Base-by-base conservation (phyloP, 768 basidiomycete genomes). In the Holtermannia corniformis region DNA sequence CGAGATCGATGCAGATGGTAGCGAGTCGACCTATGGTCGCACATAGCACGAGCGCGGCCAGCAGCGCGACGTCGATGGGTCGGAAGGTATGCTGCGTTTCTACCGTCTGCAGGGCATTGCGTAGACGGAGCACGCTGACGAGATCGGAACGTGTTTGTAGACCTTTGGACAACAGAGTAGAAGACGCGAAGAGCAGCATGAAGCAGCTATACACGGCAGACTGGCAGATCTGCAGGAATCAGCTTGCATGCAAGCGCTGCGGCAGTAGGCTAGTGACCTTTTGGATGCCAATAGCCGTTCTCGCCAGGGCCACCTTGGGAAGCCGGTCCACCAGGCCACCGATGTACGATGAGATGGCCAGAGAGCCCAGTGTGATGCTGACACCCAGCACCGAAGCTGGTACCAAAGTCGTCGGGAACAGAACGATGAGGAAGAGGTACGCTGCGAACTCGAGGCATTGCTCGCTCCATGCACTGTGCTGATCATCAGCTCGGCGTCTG, bases 361-460 rank as follows among this genome's bases (percentile, higher is more conserved):
- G 48, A n/a, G 63, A 56, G 3, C 58, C 53, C 3, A 55, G 43
- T 4, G 66, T 71, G 3, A 63, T 58, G 21, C 54, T 41, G 7
- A 71, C 49, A 5, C 71, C 71, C 16, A 70, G 62, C 0, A 70
- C 46, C 0, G 71, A 71, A 0, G 69, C 65, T 1, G 71, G 71
- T 3, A 71, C 57, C 37, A 72, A 59, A 0, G 66, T 65, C 26
- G 59, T 61, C 12, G 64, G 63, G 49, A 69, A 72, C 23, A 72
- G 56, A 16, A 67, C 59, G 42, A 70, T 63, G 27, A 72, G 63
- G 62, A 55, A 57, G 1, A 60, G 56, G 25, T 37, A 37, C 10
- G 32, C 32, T 16, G 32, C 32, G 16, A 37, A 37, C 16, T 37
- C 32, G 7, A 37, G 32, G 16, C 32, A 37, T 37, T 37, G 32